A percentile compares a stretch with the other conserved stretches of the same genome.
Evolutionary conservation across 192 early-diverging fungal genomes (phyloP).

Genomic region (Paraglomus occultum): DNA sequence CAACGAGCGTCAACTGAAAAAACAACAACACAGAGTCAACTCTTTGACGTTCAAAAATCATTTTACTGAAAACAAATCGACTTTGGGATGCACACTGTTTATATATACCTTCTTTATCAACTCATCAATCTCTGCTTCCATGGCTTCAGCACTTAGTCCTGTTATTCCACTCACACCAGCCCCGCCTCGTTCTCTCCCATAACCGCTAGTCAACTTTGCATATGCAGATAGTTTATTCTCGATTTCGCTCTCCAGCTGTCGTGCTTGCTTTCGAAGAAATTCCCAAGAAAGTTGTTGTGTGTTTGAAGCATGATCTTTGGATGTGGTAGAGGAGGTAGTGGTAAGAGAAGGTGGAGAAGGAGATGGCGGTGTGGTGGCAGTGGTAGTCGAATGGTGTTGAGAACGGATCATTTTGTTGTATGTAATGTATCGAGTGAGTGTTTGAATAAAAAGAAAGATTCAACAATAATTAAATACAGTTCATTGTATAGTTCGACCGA

Average conservation of each 20-base stretch:
- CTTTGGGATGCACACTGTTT: background rate
- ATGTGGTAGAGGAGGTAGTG: too few relatives aligned
- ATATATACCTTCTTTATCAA: slow-evolving; percentile 63
- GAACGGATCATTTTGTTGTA: too few relatives aligned
- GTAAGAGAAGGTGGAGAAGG: too few relatives aligned
- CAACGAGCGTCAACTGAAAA: slow-evolving; percentile 52
- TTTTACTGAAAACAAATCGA: background rate
- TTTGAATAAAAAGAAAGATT: too few relatives aligned
- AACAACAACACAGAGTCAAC: slow-evolving; percentile 18
- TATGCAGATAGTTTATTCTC: slow-evolving; percentile 61
- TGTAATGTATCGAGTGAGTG: too few relatives aligned
- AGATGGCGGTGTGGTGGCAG: too few relatives aligned
- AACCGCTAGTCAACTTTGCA: slow-evolving; percentile 45
- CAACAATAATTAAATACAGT: too few relatives aligned
- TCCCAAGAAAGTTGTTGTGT: slow-evolving; percentile 56
- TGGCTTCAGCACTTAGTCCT: slow-evolving; percentile 27
- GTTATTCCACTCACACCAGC: slow-evolving; percentile 25
- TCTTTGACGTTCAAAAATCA: too few relatives aligned
- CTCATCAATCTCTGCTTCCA: slow-evolving; percentile 60
- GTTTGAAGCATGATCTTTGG: too few relatives aligned
- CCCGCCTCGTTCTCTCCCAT: slow-evolving; percentile 21
- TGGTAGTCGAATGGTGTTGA: too few relatives aligned
- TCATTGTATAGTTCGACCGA: too few relatives aligned
- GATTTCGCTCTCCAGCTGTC: slow-evolving; percentile 70
- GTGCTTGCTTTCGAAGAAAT: slow-evolving; percentile 62